Evolutionary conservation across 202 grass and related monocot genomes (phyloP).

Genomic region (Schoenoplectus triqueter): DNA sequence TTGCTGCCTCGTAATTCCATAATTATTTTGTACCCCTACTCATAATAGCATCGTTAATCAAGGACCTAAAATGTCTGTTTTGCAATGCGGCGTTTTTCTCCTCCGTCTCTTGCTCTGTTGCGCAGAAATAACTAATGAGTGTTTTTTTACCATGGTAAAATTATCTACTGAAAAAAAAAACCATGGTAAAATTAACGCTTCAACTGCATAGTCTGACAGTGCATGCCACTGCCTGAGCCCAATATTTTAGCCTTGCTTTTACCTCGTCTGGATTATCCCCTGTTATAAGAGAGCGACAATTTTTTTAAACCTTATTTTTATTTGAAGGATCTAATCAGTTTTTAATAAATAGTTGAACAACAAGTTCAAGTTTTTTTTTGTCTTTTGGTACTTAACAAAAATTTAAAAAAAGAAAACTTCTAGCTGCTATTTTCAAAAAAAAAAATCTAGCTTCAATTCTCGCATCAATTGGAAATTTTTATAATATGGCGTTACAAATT

Average conservation of each 20-base stretch:
- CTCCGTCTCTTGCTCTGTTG: not conserved
- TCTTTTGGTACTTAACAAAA: not conserved
- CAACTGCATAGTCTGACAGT: conserved; percentile 63
- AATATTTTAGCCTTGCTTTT: conserved; percentile 75
- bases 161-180: not conserved
- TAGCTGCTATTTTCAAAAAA: not conserved
- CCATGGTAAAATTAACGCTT: conserved; percentile 27
- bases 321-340: not conserved
- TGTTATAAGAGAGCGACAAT: conserved; percentile 15
- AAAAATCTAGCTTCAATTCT: no score
- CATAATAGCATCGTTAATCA: conserved; percentile 23
- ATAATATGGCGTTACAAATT: not conserved
- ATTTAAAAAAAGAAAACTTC: not conserved
- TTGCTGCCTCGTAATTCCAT: conserved; percentile 11
- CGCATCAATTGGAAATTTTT: no score
- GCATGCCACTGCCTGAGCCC: conserved; percentile 73
- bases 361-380: not conserved
- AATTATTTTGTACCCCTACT: not conserved
- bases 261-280: conserved; percentile 71
- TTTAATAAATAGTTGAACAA: not conserved
- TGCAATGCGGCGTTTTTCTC: conserved; percentile 16
- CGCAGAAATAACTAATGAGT: conserved; percentile 5
- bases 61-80: conserved; percentile 17
- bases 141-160: not conserved
- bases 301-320: not conserved